Conservation (phyloP, 2,329 filamentous ascomycete species). For the Sphaerulina musiva region DNA sequence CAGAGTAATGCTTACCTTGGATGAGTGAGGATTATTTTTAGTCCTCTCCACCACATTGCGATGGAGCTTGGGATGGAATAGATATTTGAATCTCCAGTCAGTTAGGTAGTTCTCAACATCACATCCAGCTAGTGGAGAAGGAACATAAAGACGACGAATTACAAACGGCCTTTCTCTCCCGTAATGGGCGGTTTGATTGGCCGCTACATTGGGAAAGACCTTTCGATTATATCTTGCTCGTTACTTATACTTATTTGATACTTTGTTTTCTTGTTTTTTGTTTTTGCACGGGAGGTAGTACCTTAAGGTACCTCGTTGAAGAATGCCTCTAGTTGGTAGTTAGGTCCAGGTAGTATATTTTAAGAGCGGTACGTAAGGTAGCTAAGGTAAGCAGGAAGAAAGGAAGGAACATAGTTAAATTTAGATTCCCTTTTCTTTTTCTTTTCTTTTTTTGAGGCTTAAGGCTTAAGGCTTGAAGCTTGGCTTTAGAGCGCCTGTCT, state of each 20-base stretch:
- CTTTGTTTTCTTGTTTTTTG: too few species aligned
- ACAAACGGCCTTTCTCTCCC: background rate
- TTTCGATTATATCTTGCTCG: background rate
- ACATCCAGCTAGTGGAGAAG: slow-evolving; percentile 5
- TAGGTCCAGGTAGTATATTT: too few species aligned
- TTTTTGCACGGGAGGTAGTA: too few species aligned
- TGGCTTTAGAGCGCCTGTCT: too few species aligned
- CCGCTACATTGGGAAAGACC: background rate
- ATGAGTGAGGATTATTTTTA: slow-evolving; percentile 3
- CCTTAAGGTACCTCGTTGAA: too few species aligned
- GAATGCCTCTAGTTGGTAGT: too few species aligned
- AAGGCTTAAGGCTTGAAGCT: too few species aligned
- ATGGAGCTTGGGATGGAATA: slow-evolving; percentile 3
- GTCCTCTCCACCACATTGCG: background rate
- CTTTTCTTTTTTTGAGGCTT: too few species aligned
- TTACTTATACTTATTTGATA: background rate
- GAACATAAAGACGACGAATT: background rate
- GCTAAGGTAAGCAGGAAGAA: too few species aligned
- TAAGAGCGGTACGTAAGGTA: too few species aligned
- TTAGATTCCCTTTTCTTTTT: too few species aligned
- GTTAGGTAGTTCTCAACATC: slow-evolving; percentile 4
- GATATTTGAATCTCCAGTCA: background rate
- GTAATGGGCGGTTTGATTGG: background rate
- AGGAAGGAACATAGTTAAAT: too few species aligned
- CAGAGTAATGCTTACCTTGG: slow-evolving; percentile 3